phyloP scores from a whole-genome alignment of 768 basidiomycete species.

The Pisolithus marmoratus region DNA sequence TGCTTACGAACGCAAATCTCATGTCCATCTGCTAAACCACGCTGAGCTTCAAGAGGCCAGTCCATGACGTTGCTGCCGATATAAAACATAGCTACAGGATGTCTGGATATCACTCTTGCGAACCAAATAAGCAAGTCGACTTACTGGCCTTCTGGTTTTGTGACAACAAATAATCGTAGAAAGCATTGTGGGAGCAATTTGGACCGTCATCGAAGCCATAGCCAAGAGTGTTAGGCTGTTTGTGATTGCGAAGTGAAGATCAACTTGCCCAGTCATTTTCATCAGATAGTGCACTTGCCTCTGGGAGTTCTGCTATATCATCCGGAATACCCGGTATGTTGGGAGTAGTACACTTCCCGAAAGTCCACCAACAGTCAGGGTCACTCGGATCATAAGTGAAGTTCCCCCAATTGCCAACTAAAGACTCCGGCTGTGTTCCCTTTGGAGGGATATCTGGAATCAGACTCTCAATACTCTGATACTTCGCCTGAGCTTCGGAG shows the following conservation, averaged over 20 bases:
- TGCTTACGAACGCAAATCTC: conserved; percentile 57
- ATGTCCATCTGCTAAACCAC: conserved; percentile 51
- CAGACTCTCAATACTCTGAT: conserved; percentile 30
- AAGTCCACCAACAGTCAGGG: conserved; percentile 35
- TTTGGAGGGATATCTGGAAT: conserved; percentile 42
- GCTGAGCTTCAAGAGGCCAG: conserved; percentile 52
- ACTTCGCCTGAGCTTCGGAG: conserved; percentile 33
- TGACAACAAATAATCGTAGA: conserved; percentile 47
- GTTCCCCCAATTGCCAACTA: not conserved
- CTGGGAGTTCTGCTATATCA: conserved; percentile 26
- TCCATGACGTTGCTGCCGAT: conserved; percentile 55
- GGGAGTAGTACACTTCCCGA: conserved; percentile 35
- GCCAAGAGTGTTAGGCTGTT: conserved; percentile 48
- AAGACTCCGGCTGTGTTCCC: conserved; percentile 5
- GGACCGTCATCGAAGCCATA: conserved; percentile 65
- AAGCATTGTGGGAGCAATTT: conserved; percentile 58
- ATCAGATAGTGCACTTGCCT: conserved; percentile 26
- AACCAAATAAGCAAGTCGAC: conserved; percentile 16
- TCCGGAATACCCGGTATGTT: conserved; percentile 34
- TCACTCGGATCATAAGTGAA: not conserved
- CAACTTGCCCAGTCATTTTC: not conserved
- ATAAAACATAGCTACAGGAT: conserved; percentile 48
- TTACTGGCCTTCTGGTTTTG: conserved; percentile 58
- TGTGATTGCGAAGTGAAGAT: not conserved
- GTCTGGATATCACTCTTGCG: not conserved